phyloP scores from a whole-genome alignment of 805 yeast species.

The Wickerhamomyces bovis region DNA sequence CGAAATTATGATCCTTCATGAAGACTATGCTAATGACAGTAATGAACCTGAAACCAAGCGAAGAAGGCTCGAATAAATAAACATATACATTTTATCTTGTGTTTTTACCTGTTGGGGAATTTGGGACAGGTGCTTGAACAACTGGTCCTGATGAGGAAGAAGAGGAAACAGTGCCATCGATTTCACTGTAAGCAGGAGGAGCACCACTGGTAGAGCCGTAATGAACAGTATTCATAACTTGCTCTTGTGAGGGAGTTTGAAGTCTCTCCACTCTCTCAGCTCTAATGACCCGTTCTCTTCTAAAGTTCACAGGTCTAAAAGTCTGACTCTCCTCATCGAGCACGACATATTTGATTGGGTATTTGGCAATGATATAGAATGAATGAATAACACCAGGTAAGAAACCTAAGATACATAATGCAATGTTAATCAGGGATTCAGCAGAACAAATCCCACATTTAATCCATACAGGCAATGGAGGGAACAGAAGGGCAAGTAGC shows the following conservation, averaged over 20 bases:
- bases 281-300: constrained; percentile 7
- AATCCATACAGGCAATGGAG: constrained; percentile 73
- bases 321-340: constrained; percentile 21
- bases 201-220: constrained; percentile 12
- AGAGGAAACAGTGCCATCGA: constrained; percentile 1
- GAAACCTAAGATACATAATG: constrained; percentile 64
- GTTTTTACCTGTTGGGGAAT: neutral
- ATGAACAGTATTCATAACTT: constrained; percentile 1
- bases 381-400: constrained; percentile 75
- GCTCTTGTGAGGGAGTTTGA: constrained; percentile 10
- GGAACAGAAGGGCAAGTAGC: constrained; percentile 62
- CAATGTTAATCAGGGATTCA: constrained; percentile 63
- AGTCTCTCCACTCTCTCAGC: neutral
- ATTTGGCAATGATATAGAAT: constrained; percentile 71
- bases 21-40: neutral
- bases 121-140: neutral
- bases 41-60: neutral
- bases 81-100: no score
- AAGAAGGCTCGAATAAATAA: neutral
- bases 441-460: constrained; percentile 69
- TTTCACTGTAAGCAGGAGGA: constrained; percentile 8
- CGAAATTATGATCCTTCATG: neutral
- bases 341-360: constrained; percentile 37
- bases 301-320: constrained; percentile 1
- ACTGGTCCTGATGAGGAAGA: neutral